Conservation (phyloP, 2,329 filamentous ascomycete species). For the Xylaria digitata region DNA sequence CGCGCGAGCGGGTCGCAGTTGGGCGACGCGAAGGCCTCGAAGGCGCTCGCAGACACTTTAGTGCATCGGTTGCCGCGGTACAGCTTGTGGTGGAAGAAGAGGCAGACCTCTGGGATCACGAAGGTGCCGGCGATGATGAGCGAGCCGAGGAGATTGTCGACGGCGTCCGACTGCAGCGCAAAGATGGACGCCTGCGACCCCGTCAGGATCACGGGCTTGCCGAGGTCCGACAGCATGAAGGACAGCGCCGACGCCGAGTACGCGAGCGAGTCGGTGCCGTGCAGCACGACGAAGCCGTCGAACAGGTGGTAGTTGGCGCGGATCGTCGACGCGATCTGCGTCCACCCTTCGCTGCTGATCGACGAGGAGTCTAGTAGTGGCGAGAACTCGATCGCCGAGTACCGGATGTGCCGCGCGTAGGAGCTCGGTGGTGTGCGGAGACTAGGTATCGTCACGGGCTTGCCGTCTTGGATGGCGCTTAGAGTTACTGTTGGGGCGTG, state of each 20-base stretch:
- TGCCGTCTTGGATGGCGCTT: conserved; percentile 63
- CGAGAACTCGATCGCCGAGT: conserved; percentile 85
- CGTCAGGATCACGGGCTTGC: conserved; percentile 90
- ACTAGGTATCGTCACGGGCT: conserved; percentile 68
- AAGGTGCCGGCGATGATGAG: conserved; percentile 93
- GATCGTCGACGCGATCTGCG: conserved; percentile 82
- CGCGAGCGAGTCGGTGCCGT: conserved; percentile 89
- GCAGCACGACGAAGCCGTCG: conserved; percentile 90
- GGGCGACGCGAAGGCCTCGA: conserved; percentile 89
- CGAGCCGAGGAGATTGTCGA: conserved; percentile 88
- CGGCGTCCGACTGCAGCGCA: conserved; percentile 88
- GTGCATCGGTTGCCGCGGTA: conserved; percentile 90
- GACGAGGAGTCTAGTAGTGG: conserved; percentile 89
- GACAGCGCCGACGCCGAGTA: conserved; percentile 91
- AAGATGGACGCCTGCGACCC: conserved; percentile 88
- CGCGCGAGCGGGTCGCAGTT: conserved; percentile 85
- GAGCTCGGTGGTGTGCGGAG: conserved; percentile 83
- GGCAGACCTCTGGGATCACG: conserved; percentile 89
- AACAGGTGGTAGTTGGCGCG: conserved; percentile 87
- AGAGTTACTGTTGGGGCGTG: conserved; percentile 56
- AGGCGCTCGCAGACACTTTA: conserved; percentile 87
- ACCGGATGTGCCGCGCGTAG: conserved; percentile 84
- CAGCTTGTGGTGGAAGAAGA: conserved; percentile 93
- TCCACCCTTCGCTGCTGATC: conserved; percentile 88
- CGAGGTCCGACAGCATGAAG: conserved; percentile 88